Percentiles rank a stretch among this genome's conserved stretches.
Evolutionary conservation across 352 stramenopile genomes (phyloP).

Genomic region (Pythium aristosporum): DNA sequence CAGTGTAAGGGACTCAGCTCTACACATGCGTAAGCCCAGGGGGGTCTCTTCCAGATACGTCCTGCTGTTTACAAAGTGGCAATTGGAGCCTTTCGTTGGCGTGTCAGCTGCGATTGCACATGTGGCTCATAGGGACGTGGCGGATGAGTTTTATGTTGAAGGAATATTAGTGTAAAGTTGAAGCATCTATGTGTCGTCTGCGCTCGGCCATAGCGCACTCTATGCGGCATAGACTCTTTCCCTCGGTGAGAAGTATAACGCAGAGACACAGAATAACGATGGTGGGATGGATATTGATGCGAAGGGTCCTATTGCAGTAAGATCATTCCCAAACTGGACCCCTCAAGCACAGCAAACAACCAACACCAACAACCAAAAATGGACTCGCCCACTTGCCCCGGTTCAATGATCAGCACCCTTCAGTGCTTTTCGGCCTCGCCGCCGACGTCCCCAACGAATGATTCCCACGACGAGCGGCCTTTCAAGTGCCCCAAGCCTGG

Average conservation of each 20-base stretch:
- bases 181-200: no score
- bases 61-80: background rate
- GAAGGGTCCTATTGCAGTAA: background rate
- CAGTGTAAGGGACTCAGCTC: background rate
- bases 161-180: background rate
- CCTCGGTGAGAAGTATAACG: background rate
- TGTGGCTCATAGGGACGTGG: background rate
- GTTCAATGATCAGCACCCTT: slow-evolving; percentile 2
- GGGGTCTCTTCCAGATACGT: background rate
- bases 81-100: background rate
- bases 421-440: background rate
- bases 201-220: no score
- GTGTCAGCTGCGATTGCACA: background rate
- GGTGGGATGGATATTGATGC: background rate
- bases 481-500: slow-evolving; percentile 47
- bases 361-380: background rate
- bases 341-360: background rate
- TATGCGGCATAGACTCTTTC: background rate
- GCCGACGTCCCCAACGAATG: background rate
- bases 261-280: background rate
- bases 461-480: slow-evolving; percentile 16
- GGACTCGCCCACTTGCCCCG: slow-evolving; percentile 3
- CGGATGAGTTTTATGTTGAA: background rate
- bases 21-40: background rate
- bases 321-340: background rate